These are phyloP conservation scores for Russula earlei DNA, from an alignment of 768 basidiomycete species.

Conservation along the genomic window DNA sequence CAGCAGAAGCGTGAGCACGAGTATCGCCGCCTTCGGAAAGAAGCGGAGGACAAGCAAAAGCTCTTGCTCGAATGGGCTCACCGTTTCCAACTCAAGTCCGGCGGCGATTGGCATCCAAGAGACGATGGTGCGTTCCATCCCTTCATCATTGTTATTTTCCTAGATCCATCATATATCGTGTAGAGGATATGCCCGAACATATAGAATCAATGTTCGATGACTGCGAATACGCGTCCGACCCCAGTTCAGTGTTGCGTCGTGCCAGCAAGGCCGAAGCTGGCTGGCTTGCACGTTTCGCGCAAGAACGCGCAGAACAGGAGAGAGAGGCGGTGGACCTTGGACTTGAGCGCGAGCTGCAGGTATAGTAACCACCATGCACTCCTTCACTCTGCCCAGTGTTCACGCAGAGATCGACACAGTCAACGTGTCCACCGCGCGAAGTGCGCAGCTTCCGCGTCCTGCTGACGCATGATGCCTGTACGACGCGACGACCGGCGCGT, in stretches of 20 bases:
- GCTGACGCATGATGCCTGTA: slow-evolving; percentile 14
- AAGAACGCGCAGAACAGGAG: slow-evolving; percentile 39
- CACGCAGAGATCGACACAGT: neutral
- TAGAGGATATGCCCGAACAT: slow-evolving; percentile 24
- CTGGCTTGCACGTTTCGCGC: slow-evolving; percentile 51
- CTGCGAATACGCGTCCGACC: slow-evolving; percentile 9
- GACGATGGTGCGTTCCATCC: slow-evolving; percentile 18
- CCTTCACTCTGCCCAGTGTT: neutral
- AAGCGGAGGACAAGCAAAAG: slow-evolving; percentile 46
- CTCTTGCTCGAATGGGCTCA: slow-evolving; percentile 52
- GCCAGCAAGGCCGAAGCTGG: slow-evolving; percentile 38
- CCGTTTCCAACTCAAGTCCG: slow-evolving; percentile 51
- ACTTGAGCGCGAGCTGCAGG: slow-evolving; percentile 66
- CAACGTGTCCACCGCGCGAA: slow-evolving; percentile 17
- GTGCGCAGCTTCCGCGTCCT: slow-evolving; percentile 17
- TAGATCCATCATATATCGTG: neutral
- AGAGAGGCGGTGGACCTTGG: slow-evolving; percentile 44
- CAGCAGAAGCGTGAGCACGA: slow-evolving; percentile 54
- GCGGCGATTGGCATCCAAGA: slow-evolving; percentile 28
- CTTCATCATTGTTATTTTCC: no score
- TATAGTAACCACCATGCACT: slow-evolving; percentile 26
- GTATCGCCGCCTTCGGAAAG: slow-evolving; percentile 45
- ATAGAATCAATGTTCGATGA: slow-evolving; percentile 26
- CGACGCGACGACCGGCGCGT: slow-evolving; percentile 6
- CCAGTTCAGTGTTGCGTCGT: slow-evolving; percentile 5